These are phyloP conservation scores for Themeda triandra DNA, from an alignment of 176 grass and related monocot genomes.

Conservation along the genomic window DNA sequence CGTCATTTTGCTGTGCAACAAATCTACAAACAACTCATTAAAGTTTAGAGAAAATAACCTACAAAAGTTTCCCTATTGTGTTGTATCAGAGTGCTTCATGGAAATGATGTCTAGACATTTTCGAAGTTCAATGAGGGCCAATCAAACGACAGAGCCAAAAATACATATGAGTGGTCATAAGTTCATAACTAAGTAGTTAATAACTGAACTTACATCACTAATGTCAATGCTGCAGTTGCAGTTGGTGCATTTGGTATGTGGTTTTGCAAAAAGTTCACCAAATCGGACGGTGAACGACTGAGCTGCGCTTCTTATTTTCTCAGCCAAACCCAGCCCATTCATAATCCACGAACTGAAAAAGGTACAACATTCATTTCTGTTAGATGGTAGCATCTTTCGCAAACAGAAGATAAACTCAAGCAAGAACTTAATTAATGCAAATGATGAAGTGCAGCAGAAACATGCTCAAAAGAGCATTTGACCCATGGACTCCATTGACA, in stretches of 20 bases:
- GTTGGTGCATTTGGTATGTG: conserved; percentile 59
- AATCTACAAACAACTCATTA: not conserved
- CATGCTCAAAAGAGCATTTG: not conserved
- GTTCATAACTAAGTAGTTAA: too few species aligned
- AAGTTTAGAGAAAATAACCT: not conserved
- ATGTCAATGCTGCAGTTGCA: conserved; percentile 45
- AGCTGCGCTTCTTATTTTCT: not conserved
- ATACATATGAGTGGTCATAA: too few species aligned
- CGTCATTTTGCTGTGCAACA: not conserved
- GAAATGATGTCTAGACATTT: not conserved
- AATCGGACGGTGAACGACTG: not conserved
- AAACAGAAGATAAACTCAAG: not conserved
- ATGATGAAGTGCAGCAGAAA: not conserved
- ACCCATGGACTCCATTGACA: not conserved
- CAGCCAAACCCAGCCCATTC: conserved; percentile 35
- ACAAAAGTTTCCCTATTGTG: not conserved
- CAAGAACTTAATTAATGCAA: too few species aligned
- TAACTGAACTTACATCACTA: conserved; percentile 43
- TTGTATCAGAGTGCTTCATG: not conserved
- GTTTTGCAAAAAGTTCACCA: conserved; percentile 37
- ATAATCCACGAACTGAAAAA: too few species aligned
- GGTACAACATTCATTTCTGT: too few species aligned
- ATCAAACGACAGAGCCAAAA: not conserved
- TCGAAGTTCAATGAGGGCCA: not conserved
- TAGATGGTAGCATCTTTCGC: not conserved